Conservation (phyloP, 495 filamentous ascomycete genomes). For the Penicillium argentinense region DNA sequence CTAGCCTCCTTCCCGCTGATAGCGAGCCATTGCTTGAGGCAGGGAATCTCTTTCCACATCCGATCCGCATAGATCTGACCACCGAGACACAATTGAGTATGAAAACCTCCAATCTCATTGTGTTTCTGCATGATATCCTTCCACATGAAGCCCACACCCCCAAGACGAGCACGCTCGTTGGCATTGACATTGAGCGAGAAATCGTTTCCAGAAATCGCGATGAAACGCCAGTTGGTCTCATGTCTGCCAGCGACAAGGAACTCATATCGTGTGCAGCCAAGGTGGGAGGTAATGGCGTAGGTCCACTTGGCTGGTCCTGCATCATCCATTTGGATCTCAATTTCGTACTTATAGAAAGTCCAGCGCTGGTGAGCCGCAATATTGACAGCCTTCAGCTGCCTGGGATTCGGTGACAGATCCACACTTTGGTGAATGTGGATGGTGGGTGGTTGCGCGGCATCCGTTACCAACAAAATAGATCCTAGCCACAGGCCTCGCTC, state of each 20-base stretch:
- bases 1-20: constrained; percentile 89
- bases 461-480: constrained; percentile 80
- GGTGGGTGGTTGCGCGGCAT: constrained; percentile 89
- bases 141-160: constrained; percentile 95
- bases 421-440: constrained; percentile 92
- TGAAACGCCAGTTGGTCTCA: constrained; percentile 95
- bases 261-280: constrained; percentile 95
- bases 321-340: constrained; percentile 91
- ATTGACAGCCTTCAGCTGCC: constrained; percentile 78
- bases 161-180: constrained; percentile 78
- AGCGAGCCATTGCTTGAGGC: constrained; percentile 88
- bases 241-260: constrained; percentile 92
- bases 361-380: constrained; percentile 90
- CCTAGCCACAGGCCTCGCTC: constrained; percentile 90
- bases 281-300: constrained; percentile 94
- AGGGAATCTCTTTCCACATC: constrained; percentile 92
- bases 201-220: constrained; percentile 93
- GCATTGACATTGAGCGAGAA: constrained; percentile 84
- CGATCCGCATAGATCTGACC: constrained; percentile 96
- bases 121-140: constrained; percentile 98
- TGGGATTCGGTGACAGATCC: constrained; percentile 90
- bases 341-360: constrained; percentile 94
- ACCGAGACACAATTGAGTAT: constrained; percentile 86
- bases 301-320: constrained; percentile 85
- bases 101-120: constrained; percentile 91